phyloP scores from a whole-genome alignment of 768 basidiomycete species.

The Tricholoma saponaceum region DNA sequence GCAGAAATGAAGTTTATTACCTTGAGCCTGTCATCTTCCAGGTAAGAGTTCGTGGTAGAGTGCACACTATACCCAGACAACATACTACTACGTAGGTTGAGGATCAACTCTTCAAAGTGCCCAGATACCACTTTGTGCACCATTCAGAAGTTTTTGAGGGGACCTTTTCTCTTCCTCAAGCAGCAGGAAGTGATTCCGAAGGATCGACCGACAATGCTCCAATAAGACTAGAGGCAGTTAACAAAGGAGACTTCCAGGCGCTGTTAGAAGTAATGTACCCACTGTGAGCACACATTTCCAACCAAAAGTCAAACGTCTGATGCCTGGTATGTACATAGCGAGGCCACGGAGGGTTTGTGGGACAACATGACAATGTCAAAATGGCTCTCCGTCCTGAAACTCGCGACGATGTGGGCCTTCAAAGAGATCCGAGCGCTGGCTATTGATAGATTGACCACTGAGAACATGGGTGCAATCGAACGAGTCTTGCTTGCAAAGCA shows the following conservation, averaged over 20 bases:
- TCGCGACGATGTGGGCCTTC: constrained; percentile 36
- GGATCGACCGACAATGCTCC: background rate
- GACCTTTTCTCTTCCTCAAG: constrained; percentile 20
- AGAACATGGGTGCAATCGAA: constrained; percentile 17
- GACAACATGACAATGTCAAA: constrained; percentile 12
- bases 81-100: constrained; percentile 18
- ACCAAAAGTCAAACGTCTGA: background rate
- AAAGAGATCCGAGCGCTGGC: constrained; percentile 24
- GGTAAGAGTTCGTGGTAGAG: background rate
- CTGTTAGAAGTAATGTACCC: background rate
- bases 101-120: constrained; percentile 23
- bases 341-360: background rate
- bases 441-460: constrained; percentile 18
- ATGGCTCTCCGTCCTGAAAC: constrained; percentile 36
- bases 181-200: background rate
- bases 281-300: background rate
- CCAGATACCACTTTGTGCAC: constrained; percentile 18
- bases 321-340: background rate
- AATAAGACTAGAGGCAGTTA: background rate
- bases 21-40: background rate
- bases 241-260: background rate
- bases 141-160: constrained; percentile 21
- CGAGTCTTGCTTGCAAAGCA: constrained; percentile 29
- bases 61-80: background rate
- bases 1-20: constrained; percentile 1